phyloP scores from a whole-genome alignment of 441 rosid genomes.

The Iberis amara region DNA sequence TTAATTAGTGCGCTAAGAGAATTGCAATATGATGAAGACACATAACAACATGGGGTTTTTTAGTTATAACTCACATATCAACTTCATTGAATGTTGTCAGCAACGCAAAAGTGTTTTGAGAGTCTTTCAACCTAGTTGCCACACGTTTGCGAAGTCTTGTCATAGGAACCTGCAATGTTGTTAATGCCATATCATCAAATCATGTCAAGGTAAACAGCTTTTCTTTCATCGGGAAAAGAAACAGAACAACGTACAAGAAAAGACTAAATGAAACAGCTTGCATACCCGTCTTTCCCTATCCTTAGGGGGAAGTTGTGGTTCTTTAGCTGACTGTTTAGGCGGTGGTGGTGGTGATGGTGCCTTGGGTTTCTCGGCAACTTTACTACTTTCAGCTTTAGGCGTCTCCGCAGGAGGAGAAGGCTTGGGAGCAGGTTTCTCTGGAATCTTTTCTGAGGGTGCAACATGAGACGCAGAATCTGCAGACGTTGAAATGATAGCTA shows the following conservation, averaged over 20 bases:
- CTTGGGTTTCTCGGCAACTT: slow-evolving; percentile 60
- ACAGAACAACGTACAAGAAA: background rate
- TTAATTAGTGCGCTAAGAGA: background rate
- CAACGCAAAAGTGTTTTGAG: slow-evolving; percentile 92
- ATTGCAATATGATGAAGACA: slow-evolving; percentile 8
- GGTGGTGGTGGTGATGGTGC: slow-evolving; percentile 52
- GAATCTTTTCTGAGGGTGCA: slow-evolving; percentile 62
- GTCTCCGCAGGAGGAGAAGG: slow-evolving; percentile 53
- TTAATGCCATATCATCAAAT: slow-evolving; percentile 24
- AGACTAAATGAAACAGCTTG: slow-evolving; percentile 10
- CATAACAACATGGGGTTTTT: background rate
- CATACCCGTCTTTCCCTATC: slow-evolving; percentile 96
- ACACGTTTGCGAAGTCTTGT: slow-evolving; percentile 92
- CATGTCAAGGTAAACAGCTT: slow-evolving; percentile 8
- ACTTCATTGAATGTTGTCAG: slow-evolving; percentile 96
- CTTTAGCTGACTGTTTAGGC: slow-evolving; percentile 61
- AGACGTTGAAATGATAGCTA: slow-evolving; percentile 82
- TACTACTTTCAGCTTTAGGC: slow-evolving; percentile 56
- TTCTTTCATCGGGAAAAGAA: slow-evolving; percentile 6
- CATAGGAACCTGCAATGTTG: slow-evolving; percentile 79
- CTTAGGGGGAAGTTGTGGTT: slow-evolving; percentile 94
- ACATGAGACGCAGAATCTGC: slow-evolving; percentile 71
- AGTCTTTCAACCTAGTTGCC: slow-evolving; percentile 67
- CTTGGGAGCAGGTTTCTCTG: slow-evolving; percentile 50
- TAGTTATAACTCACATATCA: slow-evolving; percentile 66